These are phyloP conservation scores for Dactylellina haptotyla DNA, from an alignment of 2,329 filamentous ascomycete genomes.

Conservation along the genomic window DNA sequence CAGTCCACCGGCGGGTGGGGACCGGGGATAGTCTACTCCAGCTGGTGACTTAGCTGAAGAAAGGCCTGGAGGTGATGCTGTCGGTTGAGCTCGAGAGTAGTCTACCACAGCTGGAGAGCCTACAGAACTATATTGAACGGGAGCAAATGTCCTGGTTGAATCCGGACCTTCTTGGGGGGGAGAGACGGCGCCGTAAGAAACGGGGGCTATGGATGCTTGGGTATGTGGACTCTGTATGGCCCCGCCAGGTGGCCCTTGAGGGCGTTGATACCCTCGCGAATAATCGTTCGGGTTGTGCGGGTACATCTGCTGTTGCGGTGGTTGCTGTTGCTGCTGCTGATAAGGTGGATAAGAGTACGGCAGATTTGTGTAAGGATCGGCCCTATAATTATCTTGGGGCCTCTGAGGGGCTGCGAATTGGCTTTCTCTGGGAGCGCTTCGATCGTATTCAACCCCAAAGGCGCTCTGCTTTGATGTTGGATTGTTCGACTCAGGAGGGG, in stretches of 20 bases:
- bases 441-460: constrained; percentile 13
- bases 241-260: background rate
- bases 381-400: background rate
- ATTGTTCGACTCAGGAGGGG: background rate
- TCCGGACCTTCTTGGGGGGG: background rate
- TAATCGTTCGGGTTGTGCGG: background rate
- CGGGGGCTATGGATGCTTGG: background rate
- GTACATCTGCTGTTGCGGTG: background rate
- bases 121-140: background rate
- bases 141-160: background rate
- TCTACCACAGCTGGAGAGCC: too few relatives aligned
- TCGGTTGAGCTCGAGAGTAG: too few relatives aligned
- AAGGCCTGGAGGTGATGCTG: too few relatives aligned
- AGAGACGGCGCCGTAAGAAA: background rate
- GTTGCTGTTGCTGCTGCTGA: background rate
- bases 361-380: background rate
- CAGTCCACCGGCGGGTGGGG: too few relatives aligned
- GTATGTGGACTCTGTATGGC: background rate
- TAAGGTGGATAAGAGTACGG: background rate
- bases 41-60: too few relatives aligned
- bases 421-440: background rate
- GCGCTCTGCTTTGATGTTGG: background rate
- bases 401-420: background rate
- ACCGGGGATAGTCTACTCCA: too few relatives aligned
- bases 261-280: background rate